These are phyloP conservation scores for Saccharomycopsis sp. DNA, from an alignment of 805 yeast species.

Conservation along the genomic window DNA sequence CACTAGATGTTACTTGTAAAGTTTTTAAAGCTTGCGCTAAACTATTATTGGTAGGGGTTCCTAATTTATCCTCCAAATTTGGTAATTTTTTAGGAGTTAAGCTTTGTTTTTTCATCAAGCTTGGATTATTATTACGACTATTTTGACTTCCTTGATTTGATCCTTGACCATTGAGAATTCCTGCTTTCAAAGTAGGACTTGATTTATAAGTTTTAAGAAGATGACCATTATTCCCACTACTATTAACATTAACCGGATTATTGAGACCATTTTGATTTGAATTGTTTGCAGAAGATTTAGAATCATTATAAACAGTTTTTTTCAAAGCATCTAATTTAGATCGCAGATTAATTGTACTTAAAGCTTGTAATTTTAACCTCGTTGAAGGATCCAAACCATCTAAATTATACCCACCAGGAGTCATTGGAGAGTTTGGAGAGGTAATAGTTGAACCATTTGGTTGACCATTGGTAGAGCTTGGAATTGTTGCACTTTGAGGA, in stretches of 20 bases:
- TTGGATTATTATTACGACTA: neutral
- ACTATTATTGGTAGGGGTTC: conserved; percentile 7
- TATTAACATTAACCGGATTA: neutral
- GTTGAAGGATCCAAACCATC: conserved; percentile 21
- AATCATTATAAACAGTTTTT: conserved; percentile 18
- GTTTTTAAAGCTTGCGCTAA: conserved; percentile 15
- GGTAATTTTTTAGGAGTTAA: neutral
- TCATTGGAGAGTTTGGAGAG: conserved; percentile 20
- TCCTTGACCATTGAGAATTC: neutral
- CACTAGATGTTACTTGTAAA: conserved; percentile 8
- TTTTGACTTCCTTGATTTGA: neutral
- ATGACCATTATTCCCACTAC: neutral
- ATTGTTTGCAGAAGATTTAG: neutral
- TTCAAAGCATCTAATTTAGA: conserved; percentile 32
- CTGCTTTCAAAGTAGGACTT: conserved; percentile 1
- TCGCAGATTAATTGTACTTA: conserved; percentile 52
- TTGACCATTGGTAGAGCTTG: too few species aligned
- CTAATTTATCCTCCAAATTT: neutral
- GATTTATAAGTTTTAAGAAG: neutral
- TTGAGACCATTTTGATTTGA: neutral
- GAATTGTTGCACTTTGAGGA: neutral
- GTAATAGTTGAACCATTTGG: conserved; percentile 5
- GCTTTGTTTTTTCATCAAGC: neutral
- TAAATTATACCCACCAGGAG: conserved; percentile 17
- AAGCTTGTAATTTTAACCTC: conserved; percentile 54